phyloP scores from a whole-genome alignment of 345 rosid species.

The Acer campestre region DNA sequence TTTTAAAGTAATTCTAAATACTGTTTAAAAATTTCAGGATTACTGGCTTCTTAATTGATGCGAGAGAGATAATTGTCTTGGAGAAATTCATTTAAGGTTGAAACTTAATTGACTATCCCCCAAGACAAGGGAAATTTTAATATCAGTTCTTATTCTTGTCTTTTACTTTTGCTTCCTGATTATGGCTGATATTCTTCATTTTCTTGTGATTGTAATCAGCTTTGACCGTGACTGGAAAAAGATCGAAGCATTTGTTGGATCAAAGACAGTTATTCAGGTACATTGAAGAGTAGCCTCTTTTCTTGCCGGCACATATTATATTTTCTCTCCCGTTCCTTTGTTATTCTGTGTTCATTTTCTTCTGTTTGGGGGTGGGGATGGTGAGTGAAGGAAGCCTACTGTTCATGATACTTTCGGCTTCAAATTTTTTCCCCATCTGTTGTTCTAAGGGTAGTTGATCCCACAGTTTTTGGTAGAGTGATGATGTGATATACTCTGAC shows the following conservation, averaged over 20 bases:
- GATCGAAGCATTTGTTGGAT: constrained; percentile 87
- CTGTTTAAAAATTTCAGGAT: constrained; percentile 26
- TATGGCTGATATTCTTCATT: background rate
- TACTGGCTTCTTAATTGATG: constrained; percentile 22
- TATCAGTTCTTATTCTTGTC: constrained; percentile 11
- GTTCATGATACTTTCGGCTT: background rate
- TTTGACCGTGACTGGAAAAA: constrained; percentile 96
- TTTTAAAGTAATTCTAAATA: constrained; percentile 15
- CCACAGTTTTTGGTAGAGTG: background rate
- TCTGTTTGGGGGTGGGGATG: background rate
- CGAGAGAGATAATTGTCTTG: constrained; percentile 19
- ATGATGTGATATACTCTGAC: constrained; percentile 6
- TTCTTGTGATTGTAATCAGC: constrained; percentile 37
- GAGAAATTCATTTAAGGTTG: constrained; percentile 22
- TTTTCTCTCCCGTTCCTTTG: background rate
- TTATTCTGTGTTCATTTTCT: constrained; percentile 18
- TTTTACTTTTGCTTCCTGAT: constrained; percentile 11
- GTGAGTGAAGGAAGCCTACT: background rate
- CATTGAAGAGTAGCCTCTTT: constrained; percentile 4
- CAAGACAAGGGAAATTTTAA: background rate
- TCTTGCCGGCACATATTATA: background rate
- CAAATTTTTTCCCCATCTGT: background rate
- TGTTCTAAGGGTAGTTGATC: background rate
- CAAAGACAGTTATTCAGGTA: constrained; percentile 92
- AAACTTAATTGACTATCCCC: constrained; percentile 14